These are phyloP conservation scores for Stephania cephalantha DNA, from an alignment of 164 flowering plant species.

Conservation along the genomic window DNA sequence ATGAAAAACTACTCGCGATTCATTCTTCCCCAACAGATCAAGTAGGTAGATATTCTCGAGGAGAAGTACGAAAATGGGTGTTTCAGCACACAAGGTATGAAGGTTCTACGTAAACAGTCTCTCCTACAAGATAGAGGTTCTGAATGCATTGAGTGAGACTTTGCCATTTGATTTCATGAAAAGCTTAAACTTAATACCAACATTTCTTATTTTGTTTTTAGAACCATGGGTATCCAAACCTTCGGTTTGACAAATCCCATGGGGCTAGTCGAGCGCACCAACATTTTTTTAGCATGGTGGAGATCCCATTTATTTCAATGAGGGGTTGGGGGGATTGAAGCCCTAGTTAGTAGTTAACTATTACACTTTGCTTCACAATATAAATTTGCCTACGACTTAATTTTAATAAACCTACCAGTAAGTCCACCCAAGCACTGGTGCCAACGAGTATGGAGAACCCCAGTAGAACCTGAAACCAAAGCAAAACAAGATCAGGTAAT, in stretches of 20 bases:
- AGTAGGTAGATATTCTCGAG: neutral
- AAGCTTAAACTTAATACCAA: too few relatives aligned
- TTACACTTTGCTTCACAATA: neutral
- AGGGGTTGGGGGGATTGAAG: too few relatives aligned
- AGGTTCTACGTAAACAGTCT: neutral
- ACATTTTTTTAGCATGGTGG: neutral
- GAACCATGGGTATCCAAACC: too few relatives aligned
- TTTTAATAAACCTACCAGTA: constrained; percentile 49
- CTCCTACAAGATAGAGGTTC: neutral
- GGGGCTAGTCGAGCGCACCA: too few relatives aligned
- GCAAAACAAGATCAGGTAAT: neutral
- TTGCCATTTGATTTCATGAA: neutral
- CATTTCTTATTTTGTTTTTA: too few relatives aligned
- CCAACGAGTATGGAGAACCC: constrained; percentile 96
- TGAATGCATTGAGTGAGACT: neutral
- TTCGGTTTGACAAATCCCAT: too few relatives aligned
- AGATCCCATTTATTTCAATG: neutral
- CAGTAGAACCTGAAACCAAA: constrained; percentile 74
- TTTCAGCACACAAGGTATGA: neutral
- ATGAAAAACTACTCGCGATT: neutral
- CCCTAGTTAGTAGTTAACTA: neutral
- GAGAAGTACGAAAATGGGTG: too few relatives aligned
- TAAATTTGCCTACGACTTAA: neutral
- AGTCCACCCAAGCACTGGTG: constrained; percentile 97
- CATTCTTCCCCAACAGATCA: neutral